Conservation (phyloP, 768 basidiomycete species). For the Suillus paluster region DNA sequence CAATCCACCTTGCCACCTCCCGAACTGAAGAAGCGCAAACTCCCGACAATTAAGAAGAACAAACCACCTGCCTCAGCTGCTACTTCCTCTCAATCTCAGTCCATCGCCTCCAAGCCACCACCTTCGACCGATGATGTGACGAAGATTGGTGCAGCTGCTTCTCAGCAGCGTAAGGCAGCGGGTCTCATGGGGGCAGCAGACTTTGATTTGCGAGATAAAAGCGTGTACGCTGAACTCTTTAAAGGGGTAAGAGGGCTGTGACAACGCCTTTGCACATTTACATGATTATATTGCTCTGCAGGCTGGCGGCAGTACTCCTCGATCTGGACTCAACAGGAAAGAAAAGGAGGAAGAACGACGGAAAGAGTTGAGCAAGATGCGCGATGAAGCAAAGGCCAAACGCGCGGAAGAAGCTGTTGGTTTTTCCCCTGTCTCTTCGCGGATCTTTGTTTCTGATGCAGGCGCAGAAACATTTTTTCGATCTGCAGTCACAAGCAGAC, state of each 20-base stretch:
- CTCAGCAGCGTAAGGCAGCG: conserved; percentile 44
- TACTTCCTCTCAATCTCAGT: conserved; percentile 24
- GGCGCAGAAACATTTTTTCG: conserved; percentile 51
- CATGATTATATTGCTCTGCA: conserved; percentile 19
- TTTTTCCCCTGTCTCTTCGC: conserved; percentile 4
- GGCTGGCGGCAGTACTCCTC: conserved; percentile 49
- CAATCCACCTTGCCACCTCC: conserved; percentile 26
- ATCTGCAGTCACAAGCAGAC: conserved; percentile 62
- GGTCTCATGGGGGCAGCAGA: conserved; percentile 54
- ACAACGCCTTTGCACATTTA: not conserved
- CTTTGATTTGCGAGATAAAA: conserved; percentile 63
- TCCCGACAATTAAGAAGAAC: conserved; percentile 72
- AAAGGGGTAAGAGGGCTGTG: conserved; percentile 46
- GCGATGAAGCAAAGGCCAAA: conserved; percentile 68
- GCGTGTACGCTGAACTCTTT: conserved; percentile 69
- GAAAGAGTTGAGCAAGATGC: conserved; percentile 69
- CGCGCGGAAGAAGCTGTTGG: conserved; percentile 59
- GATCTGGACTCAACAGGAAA: conserved; percentile 46
- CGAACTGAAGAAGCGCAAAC: conserved; percentile 59
- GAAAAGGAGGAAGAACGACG: conserved; percentile 67
- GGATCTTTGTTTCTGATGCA: conserved; percentile 17
- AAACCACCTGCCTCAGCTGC: conserved; percentile 41
- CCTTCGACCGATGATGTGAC: conserved; percentile 25
- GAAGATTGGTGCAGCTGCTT: conserved; percentile 31
- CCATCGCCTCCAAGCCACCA: conserved; percentile 30